Percentiles rank a stretch among this genome's conserved stretches.
phyloP scores from a whole-genome alignment of 768 basidiomycete genomes.

The Mycena epipterygia region DNA sequence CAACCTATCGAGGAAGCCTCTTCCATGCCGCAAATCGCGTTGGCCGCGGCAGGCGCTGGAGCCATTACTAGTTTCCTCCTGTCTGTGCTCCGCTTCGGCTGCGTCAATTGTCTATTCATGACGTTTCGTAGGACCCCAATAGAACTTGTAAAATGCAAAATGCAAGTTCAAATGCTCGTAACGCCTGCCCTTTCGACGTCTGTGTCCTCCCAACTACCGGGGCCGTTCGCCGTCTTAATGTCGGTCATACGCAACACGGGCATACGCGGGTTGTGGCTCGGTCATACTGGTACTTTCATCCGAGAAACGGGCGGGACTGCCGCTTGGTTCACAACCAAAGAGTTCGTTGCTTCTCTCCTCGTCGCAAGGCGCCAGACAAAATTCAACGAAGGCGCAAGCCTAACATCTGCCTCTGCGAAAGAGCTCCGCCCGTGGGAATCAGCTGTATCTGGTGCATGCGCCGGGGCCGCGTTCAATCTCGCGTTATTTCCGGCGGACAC shows the following conservation, averaged over 20 bases:
- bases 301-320: constrained; percentile 90
- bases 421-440: constrained; percentile 78
- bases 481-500: constrained; percentile 92
- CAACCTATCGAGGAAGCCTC: constrained; percentile 59
- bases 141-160: constrained; percentile 91
- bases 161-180: constrained; percentile 90
- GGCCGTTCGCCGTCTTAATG: constrained; percentile 75
- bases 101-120: neutral
- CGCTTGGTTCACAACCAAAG: constrained; percentile 92
- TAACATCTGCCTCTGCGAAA: constrained; percentile 31
- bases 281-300: constrained; percentile 83
- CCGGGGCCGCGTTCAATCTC: constrained; percentile 85
- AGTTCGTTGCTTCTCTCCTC: constrained; percentile 76
- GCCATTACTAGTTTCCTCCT: constrained; percentile 89
- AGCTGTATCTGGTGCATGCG: constrained; percentile 82
- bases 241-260: constrained; percentile 69
- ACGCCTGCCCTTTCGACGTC: constrained; percentile 32
- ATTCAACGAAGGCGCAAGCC: constrained; percentile 28
- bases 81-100: constrained; percentile 58
- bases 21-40: constrained; percentile 75
- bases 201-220: constrained; percentile 52
- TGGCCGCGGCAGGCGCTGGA: constrained; percentile 92
- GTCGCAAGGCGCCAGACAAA: constrained; percentile 58
- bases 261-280: constrained; percentile 66
- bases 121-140: constrained; percentile 78